Conservation (phyloP, 257 asterid genomes). For the Ilex asprella region DNA sequence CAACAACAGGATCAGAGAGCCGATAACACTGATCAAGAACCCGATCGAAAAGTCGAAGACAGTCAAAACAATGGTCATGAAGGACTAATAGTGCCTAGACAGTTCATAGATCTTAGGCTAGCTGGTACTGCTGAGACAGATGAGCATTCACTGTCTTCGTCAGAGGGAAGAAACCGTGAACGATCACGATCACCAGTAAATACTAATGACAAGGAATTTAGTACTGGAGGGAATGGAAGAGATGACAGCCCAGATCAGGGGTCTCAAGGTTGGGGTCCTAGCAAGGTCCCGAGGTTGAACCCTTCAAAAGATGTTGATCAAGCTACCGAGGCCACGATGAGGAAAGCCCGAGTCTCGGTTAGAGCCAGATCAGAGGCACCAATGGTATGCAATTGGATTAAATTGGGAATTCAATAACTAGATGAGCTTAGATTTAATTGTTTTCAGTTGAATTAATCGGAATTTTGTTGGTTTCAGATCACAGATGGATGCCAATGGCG, state of each 20-base stretch:
- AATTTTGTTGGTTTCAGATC: slow-evolving; percentile 32
- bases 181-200: slow-evolving; percentile 28
- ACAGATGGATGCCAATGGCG: slow-evolving; percentile 99
- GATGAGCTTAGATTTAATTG: not conserved
- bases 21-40: slow-evolving; percentile 19
- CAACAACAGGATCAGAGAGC: slow-evolving; percentile 29
- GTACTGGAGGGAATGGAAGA: slow-evolving; percentile 14
- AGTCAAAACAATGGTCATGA: slow-evolving; percentile 21
- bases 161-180: slow-evolving; percentile 46
- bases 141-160: slow-evolving; percentile 46
- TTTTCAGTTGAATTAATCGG: not conserved
- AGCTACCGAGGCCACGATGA: slow-evolving; percentile 84
- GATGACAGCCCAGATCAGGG: slow-evolving; percentile 38
- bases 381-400: slow-evolving; percentile 38
- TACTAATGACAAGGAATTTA: slow-evolving; percentile 13
- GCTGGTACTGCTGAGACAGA: slow-evolving; percentile 36
- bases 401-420: not conserved
- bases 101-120: slow-evolving; percentile 79
- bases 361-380: slow-evolving; percentile 89
- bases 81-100: slow-evolving; percentile 53
- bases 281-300: slow-evolving; percentile 38
- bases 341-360: slow-evolving; percentile 94
- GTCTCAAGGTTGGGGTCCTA: slow-evolving; percentile 34
- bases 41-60: slow-evolving; percentile 13
- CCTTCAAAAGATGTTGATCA: slow-evolving; percentile 54